phyloP scores from a whole-genome alignment of 2,329 filamentous ascomycete genomes.

The Ceratocystis colombiana region DNA sequence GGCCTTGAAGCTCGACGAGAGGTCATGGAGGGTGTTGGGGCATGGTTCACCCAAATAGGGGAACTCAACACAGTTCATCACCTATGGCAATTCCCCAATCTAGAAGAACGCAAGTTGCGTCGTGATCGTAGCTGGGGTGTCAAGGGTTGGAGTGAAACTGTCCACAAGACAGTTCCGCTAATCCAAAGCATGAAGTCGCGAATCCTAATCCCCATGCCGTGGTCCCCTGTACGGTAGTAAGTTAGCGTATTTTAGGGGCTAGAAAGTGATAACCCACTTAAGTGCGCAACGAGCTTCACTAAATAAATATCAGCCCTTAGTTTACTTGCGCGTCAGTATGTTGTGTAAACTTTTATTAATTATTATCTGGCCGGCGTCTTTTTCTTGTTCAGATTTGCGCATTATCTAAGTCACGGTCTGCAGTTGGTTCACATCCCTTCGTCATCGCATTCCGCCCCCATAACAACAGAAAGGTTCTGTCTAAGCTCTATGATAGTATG shows the following conservation, averaged over 20 bases:
- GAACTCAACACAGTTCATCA: slow-evolving; percentile 97
- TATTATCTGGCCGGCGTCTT: neutral
- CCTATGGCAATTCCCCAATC: slow-evolving; percentile 94
- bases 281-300: too few species aligned
- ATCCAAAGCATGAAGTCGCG: slow-evolving; percentile 95
- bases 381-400: neutral
- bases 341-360: too few species aligned
- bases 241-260: neutral
- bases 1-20: slow-evolving; percentile 83
- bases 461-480: slow-evolving; percentile 64
- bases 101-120: slow-evolving; percentile 83
- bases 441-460: slow-evolving; percentile 48
- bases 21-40: slow-evolving; percentile 96
- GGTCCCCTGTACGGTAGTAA: slow-evolving; percentile 74
- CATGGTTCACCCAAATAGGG: slow-evolving; percentile 98
- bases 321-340: too few species aligned
- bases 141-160: slow-evolving; percentile 92
- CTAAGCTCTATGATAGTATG: slow-evolving; percentile 61
- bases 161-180: slow-evolving; percentile 95
- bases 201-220: slow-evolving; percentile 88
- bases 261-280: neutral
- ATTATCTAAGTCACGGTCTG: neutral
- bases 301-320: too few species aligned
- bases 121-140: slow-evolving; percentile 92
- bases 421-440: slow-evolving; percentile 11